Percentiles rank a stretch among this genome's conserved stretches.
These are phyloP conservation scores for Cercospora sojina DNA, from an alignment of 2,329 filamentous ascomycete genomes.

Conservation along the genomic window DNA sequence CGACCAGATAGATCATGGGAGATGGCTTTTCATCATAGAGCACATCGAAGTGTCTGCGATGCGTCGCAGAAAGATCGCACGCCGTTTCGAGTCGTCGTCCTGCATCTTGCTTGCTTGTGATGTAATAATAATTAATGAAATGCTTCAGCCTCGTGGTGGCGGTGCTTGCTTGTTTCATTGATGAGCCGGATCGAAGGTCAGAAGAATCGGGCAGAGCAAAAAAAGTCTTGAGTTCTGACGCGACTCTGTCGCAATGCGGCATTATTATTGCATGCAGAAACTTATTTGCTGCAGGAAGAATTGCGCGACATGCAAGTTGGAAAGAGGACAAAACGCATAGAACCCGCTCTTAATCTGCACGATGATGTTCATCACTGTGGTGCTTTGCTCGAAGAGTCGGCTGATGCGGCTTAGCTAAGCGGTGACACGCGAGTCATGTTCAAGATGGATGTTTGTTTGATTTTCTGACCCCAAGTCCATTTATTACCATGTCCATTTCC, in stretches of 20 bases:
- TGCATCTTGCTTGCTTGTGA: too few relatives aligned
- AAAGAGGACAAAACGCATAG: neutral
- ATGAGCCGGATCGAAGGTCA: slow-evolving; percentile 3
- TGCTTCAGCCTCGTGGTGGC: slow-evolving; percentile 9
- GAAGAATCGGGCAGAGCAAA: neutral
- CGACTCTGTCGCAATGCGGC: neutral
- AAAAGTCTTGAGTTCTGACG: neutral
- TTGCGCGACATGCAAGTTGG: slow-evolving; percentile 1
- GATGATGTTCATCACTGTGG: neutral
- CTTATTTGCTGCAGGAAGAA: neutral
- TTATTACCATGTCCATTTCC: neutral
- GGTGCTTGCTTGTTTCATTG: slow-evolving; percentile 15
- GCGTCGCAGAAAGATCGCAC: neutral
- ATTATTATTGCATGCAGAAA: neutral
- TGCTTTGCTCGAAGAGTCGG: neutral
- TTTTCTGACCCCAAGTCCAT: slow-evolving; percentile 1
- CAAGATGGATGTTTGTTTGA: slow-evolving; percentile 1
- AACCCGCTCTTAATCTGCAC: slow-evolving; percentile 7
- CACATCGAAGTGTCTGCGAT: slow-evolving; percentile 8
- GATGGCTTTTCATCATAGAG: too few relatives aligned
- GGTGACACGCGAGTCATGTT: neutral
- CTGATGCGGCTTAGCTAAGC: neutral
- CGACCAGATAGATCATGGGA: too few relatives aligned
- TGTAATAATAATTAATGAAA: too few relatives aligned
- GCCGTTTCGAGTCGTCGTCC: slow-evolving; percentile 10